phyloP scores from a whole-genome alignment of 768 basidiomycete genomes.

The Hysterangium stoloniferum region DNA sequence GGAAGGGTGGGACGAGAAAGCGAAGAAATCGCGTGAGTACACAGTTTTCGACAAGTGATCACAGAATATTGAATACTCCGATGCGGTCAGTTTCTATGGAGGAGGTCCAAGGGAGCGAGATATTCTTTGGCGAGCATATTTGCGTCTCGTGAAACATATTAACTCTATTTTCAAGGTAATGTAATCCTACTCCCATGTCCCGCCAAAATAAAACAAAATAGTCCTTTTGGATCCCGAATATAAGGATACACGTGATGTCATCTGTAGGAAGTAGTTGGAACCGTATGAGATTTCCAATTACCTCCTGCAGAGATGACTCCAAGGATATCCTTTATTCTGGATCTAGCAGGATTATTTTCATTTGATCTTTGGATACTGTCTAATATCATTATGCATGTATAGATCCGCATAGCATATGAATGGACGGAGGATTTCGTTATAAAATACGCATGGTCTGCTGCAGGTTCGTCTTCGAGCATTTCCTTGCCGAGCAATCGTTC shows the following conservation, averaged over 20 bases:
- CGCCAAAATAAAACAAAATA: too few species aligned
- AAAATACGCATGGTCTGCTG: conserved; percentile 93
- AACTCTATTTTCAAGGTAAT: conserved; percentile 85
- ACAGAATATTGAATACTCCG: not conserved
- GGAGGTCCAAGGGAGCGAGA: conserved; percentile 78
- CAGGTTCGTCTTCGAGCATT: conserved; percentile 28
- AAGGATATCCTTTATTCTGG: not conserved
- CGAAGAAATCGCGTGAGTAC: conserved; percentile 83
- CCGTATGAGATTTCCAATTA: not conserved
- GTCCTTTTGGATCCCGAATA: too few species aligned
- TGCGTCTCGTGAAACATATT: conserved; percentile 76
- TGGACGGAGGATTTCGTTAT: conserved; percentile 98
- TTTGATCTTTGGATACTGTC: not conserved
- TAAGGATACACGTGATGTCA: too few species aligned
- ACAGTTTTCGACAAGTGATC: not conserved
- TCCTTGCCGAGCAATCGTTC: not conserved
- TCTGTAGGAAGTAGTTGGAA: not conserved
- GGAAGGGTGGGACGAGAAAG: conserved; percentile 80
- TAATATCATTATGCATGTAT: not conserved
- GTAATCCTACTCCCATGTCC: not conserved
- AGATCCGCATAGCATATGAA: conserved; percentile 87
- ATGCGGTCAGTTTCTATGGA: conserved; percentile 69
- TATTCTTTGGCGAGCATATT: conserved; percentile 72
- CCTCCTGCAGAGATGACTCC: too few species aligned
- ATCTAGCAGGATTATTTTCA: not conserved